Evolutionary conservation across 2,329 filamentous ascomycete genomes (phyloP).

Genomic region (Trichoderma koningiopsis): DNA sequence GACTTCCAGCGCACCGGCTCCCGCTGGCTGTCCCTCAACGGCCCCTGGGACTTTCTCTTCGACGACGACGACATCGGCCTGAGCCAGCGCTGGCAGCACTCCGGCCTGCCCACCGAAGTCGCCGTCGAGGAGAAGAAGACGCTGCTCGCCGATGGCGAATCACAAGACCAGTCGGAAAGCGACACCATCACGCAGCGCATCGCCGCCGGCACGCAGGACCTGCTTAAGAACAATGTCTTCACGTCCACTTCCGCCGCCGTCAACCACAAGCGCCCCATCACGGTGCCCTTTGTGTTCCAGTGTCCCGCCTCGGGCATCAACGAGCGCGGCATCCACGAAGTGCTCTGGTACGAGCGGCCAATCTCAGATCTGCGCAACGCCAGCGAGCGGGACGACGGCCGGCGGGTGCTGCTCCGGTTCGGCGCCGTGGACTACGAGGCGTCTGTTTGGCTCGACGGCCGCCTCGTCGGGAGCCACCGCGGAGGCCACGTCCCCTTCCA

Average conservation of each 20-base stretch:
- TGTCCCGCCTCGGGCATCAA: slow-evolving; percentile 63
- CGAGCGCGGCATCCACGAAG: slow-evolving; percentile 64
- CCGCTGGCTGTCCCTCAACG: slow-evolving; percentile 63
- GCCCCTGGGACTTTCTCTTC: slow-evolving; percentile 65
- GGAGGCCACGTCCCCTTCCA: slow-evolving; percentile 63
- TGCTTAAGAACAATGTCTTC: slow-evolving; percentile 51
- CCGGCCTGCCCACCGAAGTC: slow-evolving; percentile 50
- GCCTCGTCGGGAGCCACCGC: slow-evolving; percentile 55
- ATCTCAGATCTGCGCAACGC: slow-evolving; percentile 53
- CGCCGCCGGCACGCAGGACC: slow-evolving; percentile 50
- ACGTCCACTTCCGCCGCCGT: slow-evolving; percentile 27
- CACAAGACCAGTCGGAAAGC: slow-evolving; percentile 42
- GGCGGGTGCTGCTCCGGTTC: slow-evolving; percentile 56
- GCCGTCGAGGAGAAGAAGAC: slow-evolving; percentile 31
- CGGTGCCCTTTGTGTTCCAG: slow-evolving; percentile 68
- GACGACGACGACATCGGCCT: slow-evolving; percentile 65
- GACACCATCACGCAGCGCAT: slow-evolving; percentile 47
- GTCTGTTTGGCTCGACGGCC: slow-evolving; percentile 58
- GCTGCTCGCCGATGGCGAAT: slow-evolving; percentile 26
- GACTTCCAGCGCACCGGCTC: slow-evolving; percentile 61
- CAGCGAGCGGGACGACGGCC: slow-evolving; percentile 43
- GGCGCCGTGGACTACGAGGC: slow-evolving; percentile 65
- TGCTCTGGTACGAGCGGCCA: slow-evolving; percentile 65
- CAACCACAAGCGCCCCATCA: slow-evolving; percentile 55
- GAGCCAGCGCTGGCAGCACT: slow-evolving; percentile 53